Evolutionary conservation across 208 protist genomes (phyloP).

Genomic region (Trypanosoma brucei): DNA sequence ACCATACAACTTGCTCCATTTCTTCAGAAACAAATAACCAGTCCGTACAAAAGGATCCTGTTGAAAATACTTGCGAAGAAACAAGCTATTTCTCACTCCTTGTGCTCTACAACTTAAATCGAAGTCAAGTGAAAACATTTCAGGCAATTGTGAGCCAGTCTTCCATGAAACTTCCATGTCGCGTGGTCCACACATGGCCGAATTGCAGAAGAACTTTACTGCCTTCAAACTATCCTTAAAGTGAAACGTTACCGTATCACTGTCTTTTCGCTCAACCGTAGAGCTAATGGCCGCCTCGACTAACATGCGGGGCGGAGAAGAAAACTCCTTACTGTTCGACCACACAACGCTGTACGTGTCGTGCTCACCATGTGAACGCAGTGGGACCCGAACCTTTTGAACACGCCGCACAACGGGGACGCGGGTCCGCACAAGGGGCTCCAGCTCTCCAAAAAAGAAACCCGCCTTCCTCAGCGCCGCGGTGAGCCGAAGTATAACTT

Average conservation of each 20-base stretch:
- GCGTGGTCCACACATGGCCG: too few relatives aligned
- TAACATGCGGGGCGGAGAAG: too few relatives aligned
- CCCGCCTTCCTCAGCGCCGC: slow-evolving; percentile 38
- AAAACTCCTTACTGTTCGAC: background rate
- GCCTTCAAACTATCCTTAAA: background rate
- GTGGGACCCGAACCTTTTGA: slow-evolving; percentile 7
- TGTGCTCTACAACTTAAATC: slow-evolving; percentile 63
- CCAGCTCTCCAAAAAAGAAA: slow-evolving; percentile 62
- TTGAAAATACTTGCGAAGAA: slow-evolving; percentile 62
- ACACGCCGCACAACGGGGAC: slow-evolving; percentile 68
- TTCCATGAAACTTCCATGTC: slow-evolving; percentile 19
- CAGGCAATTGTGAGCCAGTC: slow-evolving; percentile 24
- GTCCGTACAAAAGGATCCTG: slow-evolving; percentile 47
- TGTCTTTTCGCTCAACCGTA: too few relatives aligned
- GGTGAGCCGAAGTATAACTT: slow-evolving; percentile 20
- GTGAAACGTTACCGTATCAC: background rate
- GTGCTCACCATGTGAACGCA: background rate
- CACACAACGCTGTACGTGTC: background rate
- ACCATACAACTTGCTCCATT: slow-evolving; percentile 70
- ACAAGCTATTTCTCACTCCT: slow-evolving; percentile 79
- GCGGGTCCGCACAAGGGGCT: slow-evolving; percentile 41
- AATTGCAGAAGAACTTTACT: slow-evolving; percentile 18
- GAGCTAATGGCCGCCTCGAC: too few relatives aligned
- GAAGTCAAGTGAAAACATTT: slow-evolving; percentile 77
- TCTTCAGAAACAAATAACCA: slow-evolving; percentile 70